Base-by-base conservation (phyloP, 306 rosid species). In the Amphicarpaea edgeworthii region DNA sequence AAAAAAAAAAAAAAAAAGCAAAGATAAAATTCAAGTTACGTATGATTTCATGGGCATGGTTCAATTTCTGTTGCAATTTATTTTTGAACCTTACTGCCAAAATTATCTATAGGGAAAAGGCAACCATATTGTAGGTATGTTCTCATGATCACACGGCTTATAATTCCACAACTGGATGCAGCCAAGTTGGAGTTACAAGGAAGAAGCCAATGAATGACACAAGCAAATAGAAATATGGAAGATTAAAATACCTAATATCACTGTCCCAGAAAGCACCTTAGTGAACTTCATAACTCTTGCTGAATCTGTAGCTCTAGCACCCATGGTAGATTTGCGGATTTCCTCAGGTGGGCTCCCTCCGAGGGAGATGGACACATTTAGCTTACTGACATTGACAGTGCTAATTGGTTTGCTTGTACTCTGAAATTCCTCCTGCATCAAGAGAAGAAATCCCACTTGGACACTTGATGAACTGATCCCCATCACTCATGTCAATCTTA, bases 241-340 rank as follows among this genome's bases (percentile, higher is more conserved):
- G 59, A 12, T 41, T 53, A 30, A 58, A 59, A 30, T 86, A 90
- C 97, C 97, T 85, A 88, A 72, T 73, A 87, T 79, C 12, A 88
- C 87, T 23, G 97, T 87, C 83, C 82, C 93, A 1, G 96, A 88
- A 61, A 92, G 96, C 65, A 84, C 89, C 86, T 87, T 92, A n/a
- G 88, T 87, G 92, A 92, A 90, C 92, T 92, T 92, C 83, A 83
- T 68, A 38, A 92, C 85, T 76, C 96, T 87, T 43, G 97, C 88
- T 67, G 96, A 85, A 80, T 92, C 97, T 12, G 92, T 92, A 68
- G 97, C 89, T 81, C 97, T 85, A 34, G 93, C 89, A 47, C 97
- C 97, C 80, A 82, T 72, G 53, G 76, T 16, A 49, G 89, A 82
- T 66, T 82, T 90, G 43, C 41, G 82, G 50, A 81, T 71, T 83